Evolutionary conservation across 352 stramenopile species (phyloP), one percentile per base, ranked within the genome.

Genomic region (Globisporangium yorkense): DNA sequence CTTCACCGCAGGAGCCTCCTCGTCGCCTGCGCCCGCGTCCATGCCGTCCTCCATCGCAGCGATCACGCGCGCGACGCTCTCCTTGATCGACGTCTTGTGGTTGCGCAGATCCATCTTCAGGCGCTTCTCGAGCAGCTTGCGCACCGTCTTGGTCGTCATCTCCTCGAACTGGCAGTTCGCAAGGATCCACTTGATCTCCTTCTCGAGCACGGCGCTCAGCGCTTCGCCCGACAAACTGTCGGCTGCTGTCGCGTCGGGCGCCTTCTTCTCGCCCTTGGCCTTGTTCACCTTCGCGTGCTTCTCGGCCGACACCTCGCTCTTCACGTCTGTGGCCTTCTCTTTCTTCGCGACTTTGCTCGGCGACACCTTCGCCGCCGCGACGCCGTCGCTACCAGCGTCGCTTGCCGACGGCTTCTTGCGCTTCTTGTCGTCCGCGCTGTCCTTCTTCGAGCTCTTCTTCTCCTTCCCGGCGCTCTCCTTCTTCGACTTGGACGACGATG

Each of bases 141-240:
- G 68, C 49, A 94, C 74, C 9, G 71, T 94, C 57, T 88, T 88
- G 6, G 84, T 94, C 4, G 84, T 94, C 72, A 94, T 88, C 52
- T 90, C 80, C 31, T 94, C 82, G 54, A 92, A 88, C 39, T 79
- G 72, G 50, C 75, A 88, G 48, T 91, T 91, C 3, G 74, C 65
- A 1, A 94, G 61, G 47, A 94, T 89, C 74, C 78, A 87, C 15
- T 80, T 77, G 52, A 94, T 94, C 61, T 92, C 82, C 37, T 77
- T 79, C 56, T 94, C 84, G 10, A 94, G 61, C 12, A 88, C 52
- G 3, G 70, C 72, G 24, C 66, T 81, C 2, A 94, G 59, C 37
- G 65, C 67, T 29, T 86, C 72, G 0, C 68, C 70, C 20, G 71
- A 67, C 31, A 80, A 59, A 8, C 70, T 16, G 35, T 45, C 20